Conservation (phyloP, 768 basidiomycete species). For the Russula emetica region DNA sequence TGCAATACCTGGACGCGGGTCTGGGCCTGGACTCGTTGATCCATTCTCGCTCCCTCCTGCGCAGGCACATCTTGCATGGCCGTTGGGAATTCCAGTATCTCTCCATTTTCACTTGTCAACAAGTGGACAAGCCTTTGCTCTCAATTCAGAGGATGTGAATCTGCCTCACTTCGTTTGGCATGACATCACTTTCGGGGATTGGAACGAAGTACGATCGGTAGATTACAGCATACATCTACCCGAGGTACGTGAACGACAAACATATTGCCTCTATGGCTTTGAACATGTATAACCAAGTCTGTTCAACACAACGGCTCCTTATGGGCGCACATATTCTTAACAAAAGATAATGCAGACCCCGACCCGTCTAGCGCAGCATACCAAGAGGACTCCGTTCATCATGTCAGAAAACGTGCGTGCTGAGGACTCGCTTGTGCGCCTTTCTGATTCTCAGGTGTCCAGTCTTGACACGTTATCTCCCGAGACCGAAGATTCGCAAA, state of each 20-base stretch:
- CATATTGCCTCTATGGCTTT: background rate
- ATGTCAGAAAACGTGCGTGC: slow-evolving; percentile 67
- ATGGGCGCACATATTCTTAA: slow-evolving; percentile 80
- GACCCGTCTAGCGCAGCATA: slow-evolving; percentile 56
- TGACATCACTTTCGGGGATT: slow-evolving; percentile 75
- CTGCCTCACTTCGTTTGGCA: slow-evolving; percentile 73
- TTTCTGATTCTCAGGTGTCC: slow-evolving; percentile 4
- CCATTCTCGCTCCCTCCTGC: slow-evolving; percentile 52
- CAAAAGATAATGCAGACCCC: slow-evolving; percentile 59
- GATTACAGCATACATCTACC: slow-evolving; percentile 63
- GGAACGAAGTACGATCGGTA: slow-evolving; percentile 53
- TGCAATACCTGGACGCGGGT: slow-evolving; percentile 30
- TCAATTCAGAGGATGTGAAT: slow-evolving; percentile 44
- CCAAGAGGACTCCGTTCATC: slow-evolving; percentile 55
- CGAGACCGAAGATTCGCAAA: slow-evolving; percentile 67
- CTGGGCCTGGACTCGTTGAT: slow-evolving; percentile 36
- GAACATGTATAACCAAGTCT: slow-evolving; percentile 40
- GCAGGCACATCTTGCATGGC: slow-evolving; percentile 56
- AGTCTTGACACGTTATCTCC: slow-evolving; percentile 87
- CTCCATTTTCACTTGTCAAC: slow-evolving; percentile 76
- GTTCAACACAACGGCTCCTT: slow-evolving; percentile 76
- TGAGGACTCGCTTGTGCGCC: slow-evolving; percentile 14
- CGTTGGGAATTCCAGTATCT: slow-evolving; percentile 53
- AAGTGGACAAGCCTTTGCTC: slow-evolving; percentile 54
- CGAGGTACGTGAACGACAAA: slow-evolving; percentile 42